Percentiles rank a stretch among this genome's conserved stretches.
phyloP scores from a whole-genome alignment of 1,284 basidiomycete genomes.

The Pseudozyma hubeiensis region DNA sequence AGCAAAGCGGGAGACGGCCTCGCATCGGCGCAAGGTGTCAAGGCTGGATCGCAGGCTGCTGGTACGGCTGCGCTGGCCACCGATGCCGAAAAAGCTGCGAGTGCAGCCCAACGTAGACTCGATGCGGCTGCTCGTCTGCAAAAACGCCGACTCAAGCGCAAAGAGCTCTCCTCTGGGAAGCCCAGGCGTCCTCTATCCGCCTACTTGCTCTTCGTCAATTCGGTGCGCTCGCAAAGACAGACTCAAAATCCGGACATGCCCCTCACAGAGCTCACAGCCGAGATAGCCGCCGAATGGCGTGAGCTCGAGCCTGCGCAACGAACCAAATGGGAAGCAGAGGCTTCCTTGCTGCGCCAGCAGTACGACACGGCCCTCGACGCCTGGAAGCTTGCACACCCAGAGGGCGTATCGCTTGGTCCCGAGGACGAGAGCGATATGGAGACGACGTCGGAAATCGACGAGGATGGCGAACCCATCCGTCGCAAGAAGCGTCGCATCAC shows the following conservation, averaged over 20 bases:
- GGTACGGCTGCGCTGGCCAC: neutral
- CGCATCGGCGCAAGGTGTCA: conserved; percentile 10
- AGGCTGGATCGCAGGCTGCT: conserved; percentile 7
- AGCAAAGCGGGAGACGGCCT: neutral
- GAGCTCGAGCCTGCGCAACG: conserved; percentile 21
- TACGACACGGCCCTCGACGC: conserved; percentile 36
- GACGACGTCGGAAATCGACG: conserved; percentile 42
- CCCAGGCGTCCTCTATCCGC: conserved; percentile 39
- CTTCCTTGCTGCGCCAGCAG: conserved; percentile 27
- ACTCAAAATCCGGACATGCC: conserved; percentile 28
- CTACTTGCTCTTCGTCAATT: conserved; percentile 49
- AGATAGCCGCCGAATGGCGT: conserved; percentile 48
- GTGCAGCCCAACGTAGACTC: conserved; percentile 15
- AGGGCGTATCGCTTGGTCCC: conserved; percentile 36
- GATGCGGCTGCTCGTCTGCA: conserved; percentile 28
- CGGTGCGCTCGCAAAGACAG: conserved; percentile 33
- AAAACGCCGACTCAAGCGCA: conserved; percentile 46
- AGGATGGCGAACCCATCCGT: conserved; percentile 33
- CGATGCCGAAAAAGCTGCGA: conserved; percentile 15
- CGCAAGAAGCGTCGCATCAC: conserved; percentile 28
- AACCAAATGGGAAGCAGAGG: conserved; percentile 43
- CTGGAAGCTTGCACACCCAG: conserved; percentile 36
- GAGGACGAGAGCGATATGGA: conserved; percentile 52
- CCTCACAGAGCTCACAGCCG: conserved; percentile 38
- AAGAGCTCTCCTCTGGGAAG: conserved; percentile 41